These are phyloP conservation scores for Rhizophlyctis rosea DNA, from an alignment of 192 early-diverging fungal species.

Conservation along the genomic window DNA sequence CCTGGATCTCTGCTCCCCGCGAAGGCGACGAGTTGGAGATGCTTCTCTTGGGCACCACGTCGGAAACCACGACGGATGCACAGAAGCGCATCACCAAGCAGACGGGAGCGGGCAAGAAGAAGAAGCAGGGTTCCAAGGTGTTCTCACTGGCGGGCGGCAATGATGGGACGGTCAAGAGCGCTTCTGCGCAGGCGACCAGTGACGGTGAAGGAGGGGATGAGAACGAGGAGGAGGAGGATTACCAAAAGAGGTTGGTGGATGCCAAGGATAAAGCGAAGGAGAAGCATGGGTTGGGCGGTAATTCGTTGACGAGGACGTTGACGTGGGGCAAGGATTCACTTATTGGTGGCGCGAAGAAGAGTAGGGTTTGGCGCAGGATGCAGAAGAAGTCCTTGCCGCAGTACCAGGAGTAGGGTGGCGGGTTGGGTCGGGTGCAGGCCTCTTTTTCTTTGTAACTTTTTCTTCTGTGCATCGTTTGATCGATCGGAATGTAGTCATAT, in stretches of 20 bases:
- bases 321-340: conserved; percentile 33
- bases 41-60: background rate
- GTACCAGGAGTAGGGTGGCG: background rate
- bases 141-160: background rate
- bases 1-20: conserved; percentile 4
- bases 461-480: too few relatives aligned
- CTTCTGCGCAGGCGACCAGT: conserved; percentile 1
- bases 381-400: conserved; percentile 11
- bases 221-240: background rate
- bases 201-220: background rate
- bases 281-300: conserved; percentile 10
- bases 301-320: conserved; percentile 20
- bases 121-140: background rate
- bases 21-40: conserved; percentile 24
- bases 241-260: background rate
- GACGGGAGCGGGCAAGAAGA: background rate
- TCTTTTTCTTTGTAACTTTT: too few relatives aligned
- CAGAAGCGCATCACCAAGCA: background rate
- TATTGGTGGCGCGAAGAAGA: conserved; percentile 20
- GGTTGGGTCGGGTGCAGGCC: too few relatives aligned
- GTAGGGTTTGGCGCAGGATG: conserved; percentile 18
- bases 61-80: background rate
- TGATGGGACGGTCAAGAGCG: background rate
- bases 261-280: conserved; percentile 3
- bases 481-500: too few relatives aligned